Percentiles rank a stretch among this genome's conserved stretches.
Conservation (phyloP, 169 alveolate species). For the Plasmodium adleri region DNA sequence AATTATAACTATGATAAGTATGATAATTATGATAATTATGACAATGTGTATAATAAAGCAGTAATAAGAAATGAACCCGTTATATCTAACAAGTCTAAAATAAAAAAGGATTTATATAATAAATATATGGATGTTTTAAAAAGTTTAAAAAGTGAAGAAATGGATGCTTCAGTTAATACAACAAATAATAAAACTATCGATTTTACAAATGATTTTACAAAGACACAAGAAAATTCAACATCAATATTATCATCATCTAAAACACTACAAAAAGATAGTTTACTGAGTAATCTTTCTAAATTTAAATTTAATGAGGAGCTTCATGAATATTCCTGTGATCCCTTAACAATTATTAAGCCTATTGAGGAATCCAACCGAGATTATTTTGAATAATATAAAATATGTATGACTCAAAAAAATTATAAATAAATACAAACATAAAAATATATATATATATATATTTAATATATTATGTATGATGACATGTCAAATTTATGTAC, state of each 20-base stretch:
- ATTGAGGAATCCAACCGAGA: conserved; percentile 60
- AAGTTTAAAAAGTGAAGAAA: conserved; percentile 70
- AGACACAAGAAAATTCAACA: conserved; percentile 72
- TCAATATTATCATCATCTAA: conserved; percentile 62
- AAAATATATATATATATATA: too few relatives aligned
- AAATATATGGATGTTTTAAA: conserved; percentile 67
- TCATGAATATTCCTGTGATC: conserved; percentile 61
- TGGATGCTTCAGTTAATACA: conserved; percentile 65
- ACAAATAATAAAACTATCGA: conserved; percentile 56
- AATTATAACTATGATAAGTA: background rate
- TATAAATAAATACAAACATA: conserved; percentile 2
- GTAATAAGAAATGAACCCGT: conserved; percentile 8
- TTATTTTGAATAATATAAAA: background rate
- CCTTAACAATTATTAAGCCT: conserved; percentile 47
- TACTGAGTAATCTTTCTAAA: conserved; percentile 58
- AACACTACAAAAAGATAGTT: conserved; percentile 58
- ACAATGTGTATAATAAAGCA: background rate
- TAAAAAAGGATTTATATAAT: conserved; percentile 41
- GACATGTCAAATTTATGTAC: too few relatives aligned
- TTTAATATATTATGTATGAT: background rate
- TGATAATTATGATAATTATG: background rate
- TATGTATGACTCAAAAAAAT: background rate
- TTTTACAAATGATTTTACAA: conserved; percentile 57
- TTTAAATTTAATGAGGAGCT: conserved; percentile 63
- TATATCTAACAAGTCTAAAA: conserved; percentile 9